Base-by-base conservation (phyloP, 352 stramenopile species). In the Globisporangium paroecandrum region DNA sequence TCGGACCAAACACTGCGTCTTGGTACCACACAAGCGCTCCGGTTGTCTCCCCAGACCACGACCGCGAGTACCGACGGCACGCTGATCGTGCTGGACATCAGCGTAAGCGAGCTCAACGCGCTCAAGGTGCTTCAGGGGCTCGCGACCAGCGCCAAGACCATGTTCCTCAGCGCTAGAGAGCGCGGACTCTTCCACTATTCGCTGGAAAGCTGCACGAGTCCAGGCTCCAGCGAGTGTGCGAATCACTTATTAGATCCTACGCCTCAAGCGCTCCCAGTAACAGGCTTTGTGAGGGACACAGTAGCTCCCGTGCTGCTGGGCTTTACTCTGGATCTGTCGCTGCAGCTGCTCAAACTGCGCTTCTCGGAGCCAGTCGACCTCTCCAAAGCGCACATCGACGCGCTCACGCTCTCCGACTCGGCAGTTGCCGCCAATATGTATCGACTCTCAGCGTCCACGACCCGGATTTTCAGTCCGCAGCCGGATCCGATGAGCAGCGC, bases 361-460 rank as follows among this genome's bases (percentile, higher is more conserved):
- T 93, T 94, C 69, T 89, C 82, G 0, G 81, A 94, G 60, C 73
- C 84, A 1, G 79, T 94, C 32, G 58, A 93, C 57, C 73, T 66
- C 24, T 34, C 63, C 3, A 81, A 46, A 1, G 59, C 85, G 4
- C 63, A 69, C 6, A 68, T 89, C 38, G 69, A 79, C 1, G 62
- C 72, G 0, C 46, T 94, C 0, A 61, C 68, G 3, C 73, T 94
- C 41, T 79, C 82, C 0, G 77, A 91, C 25, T 79, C 76, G 4
- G 54, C 67, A 2, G 62, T 34, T 1, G 76, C 64, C 8, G 68
- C 75, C 0, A 70, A 86, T 32, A 22, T 76, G n/a, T 81, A 76
- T 57, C 62, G 53, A 0, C 69, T 94, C 38, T 85, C 80, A 18
- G 41, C 71, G 7, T 1, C 62, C 8, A 81, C 77, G 6, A 79